Evolutionary conservation across 495 filamentous ascomycete genomes (phyloP).

Genomic region (Entonaema liquescens): DNA sequence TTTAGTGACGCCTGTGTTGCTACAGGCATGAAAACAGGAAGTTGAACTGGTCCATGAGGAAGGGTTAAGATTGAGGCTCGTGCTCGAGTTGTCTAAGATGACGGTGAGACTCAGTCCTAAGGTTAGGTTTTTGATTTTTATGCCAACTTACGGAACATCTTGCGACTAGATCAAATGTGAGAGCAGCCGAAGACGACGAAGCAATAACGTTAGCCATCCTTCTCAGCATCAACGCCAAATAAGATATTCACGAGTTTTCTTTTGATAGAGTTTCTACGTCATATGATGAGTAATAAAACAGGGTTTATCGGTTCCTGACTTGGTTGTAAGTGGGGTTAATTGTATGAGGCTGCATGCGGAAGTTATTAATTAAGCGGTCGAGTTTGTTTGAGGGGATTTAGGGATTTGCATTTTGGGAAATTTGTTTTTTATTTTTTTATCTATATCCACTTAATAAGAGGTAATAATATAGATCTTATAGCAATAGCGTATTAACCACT

Average conservation of each 20-base stretch:
- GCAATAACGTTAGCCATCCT: conserved; percentile 57
- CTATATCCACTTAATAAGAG: conserved; percentile 8
- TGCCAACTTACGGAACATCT: conserved; percentile 77
- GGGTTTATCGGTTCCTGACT: conserved; percentile 11
- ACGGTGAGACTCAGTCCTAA: not conserved
- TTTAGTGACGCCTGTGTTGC: conserved; percentile 98
- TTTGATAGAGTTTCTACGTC: conserved; percentile 26
- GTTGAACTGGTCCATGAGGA: conserved; percentile 87
- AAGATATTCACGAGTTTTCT: conserved; percentile 8
- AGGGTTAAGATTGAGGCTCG: conserved; percentile 89
- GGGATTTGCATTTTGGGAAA: conserved; percentile 8
- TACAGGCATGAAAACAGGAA: conserved; percentile 98
- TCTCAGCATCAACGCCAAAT: conserved; percentile 44
- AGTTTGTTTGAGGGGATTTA: conserved; percentile 12
- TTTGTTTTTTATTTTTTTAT: conserved; percentile 8
- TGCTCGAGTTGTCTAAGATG: conserved; percentile 85
- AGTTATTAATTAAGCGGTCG: conserved; percentile 20
- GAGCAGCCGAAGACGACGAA: conserved; percentile 62
- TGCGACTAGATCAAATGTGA: conserved; percentile 82
- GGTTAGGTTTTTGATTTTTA: not conserved
- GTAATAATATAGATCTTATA: no score
- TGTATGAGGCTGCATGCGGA: conserved; percentile 30
- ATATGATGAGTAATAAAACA: conserved; percentile 23
- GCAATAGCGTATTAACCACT: no score
- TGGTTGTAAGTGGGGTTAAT: conserved; percentile 29